Percentiles rank a stretch among this genome's conserved stretches.
Conservation (phyloP, 352 stramenopile species). For the Phytophthora kernoviae region DNA sequence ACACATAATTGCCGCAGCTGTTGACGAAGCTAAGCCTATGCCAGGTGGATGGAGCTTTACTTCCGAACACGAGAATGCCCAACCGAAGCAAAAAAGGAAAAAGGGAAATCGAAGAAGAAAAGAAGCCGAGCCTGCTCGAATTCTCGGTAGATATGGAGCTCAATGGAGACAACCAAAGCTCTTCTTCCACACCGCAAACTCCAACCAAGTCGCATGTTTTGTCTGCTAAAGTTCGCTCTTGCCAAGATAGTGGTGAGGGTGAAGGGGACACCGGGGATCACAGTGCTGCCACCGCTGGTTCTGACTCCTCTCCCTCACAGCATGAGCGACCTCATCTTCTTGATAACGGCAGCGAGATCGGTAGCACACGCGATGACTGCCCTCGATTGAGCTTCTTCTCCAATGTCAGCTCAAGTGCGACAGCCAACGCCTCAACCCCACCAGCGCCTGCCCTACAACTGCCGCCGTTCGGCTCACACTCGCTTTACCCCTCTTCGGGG, state of each 20-base stretch:
- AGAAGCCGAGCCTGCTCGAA: not conserved
- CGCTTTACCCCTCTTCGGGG: slow-evolving; percentile 46
- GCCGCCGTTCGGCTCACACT: slow-evolving; percentile 46
- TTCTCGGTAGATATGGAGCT: not conserved
- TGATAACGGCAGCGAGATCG: slow-evolving; percentile 20
- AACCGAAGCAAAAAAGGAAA: slow-evolving; percentile 32
- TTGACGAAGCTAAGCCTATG: slow-evolving; percentile 18
- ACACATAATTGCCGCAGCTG: slow-evolving; percentile 46
- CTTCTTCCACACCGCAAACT: slow-evolving; percentile 8
- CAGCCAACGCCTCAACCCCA: slow-evolving; percentile 17
- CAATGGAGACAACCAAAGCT: not conserved
- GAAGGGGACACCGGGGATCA: slow-evolving; percentile 25
- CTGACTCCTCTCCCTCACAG: slow-evolving; percentile 29
- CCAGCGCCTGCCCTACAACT: slow-evolving; percentile 37
- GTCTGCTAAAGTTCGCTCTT: slow-evolving; percentile 5
- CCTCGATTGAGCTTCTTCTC: slow-evolving; percentile 45
- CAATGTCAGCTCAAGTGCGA: slow-evolving; percentile 36
- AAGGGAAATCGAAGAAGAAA: slow-evolving; percentile 41
- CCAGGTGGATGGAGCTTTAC: slow-evolving; percentile 23
- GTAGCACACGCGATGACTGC: slow-evolving; percentile 22
- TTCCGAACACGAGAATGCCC: slow-evolving; percentile 1
- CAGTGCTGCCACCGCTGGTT: slow-evolving; percentile 31
- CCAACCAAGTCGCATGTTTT: not conserved
- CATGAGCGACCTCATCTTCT: slow-evolving; percentile 21
- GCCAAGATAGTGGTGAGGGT: not conserved